Evolutionary conservation across 192 early-diverging fungal species (phyloP).

Genomic region (Coemansia sp.): DNA sequence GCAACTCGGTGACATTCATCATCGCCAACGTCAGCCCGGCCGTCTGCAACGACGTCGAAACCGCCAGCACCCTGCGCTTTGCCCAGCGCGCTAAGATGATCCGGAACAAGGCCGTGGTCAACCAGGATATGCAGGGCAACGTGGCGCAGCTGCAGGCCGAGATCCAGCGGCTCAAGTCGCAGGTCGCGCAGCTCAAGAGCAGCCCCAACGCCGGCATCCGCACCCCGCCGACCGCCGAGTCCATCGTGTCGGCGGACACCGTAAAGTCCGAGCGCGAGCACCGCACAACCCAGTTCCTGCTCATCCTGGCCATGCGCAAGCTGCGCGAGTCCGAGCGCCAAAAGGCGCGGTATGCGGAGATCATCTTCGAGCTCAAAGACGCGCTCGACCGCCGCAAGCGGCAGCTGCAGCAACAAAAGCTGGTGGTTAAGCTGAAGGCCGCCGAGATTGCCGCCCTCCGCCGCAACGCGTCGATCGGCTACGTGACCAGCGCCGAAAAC

Average conservation of each 20-base stretch:
- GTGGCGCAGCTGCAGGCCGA: slow-evolving; percentile 61
- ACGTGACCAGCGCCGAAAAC: slow-evolving; percentile 37
- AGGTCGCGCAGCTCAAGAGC: slow-evolving; percentile 30
- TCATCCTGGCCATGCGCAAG: slow-evolving; percentile 52
- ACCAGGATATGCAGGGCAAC: slow-evolving; percentile 63
- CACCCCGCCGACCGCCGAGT: not conserved
- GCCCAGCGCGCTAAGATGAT: slow-evolving; percentile 70
- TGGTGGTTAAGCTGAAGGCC: slow-evolving; percentile 38
- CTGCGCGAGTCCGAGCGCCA: slow-evolving; percentile 52
- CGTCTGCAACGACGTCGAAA: slow-evolving; percentile 56
- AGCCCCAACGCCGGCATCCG: not conserved
- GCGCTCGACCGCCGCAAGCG: slow-evolving; percentile 34
- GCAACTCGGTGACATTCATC: slow-evolving; percentile 65
- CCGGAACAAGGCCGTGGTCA: slow-evolving; percentile 66
- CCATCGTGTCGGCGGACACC: not conserved
- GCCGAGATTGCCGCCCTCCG: slow-evolving; percentile 28
- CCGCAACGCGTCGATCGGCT: slow-evolving; percentile 13
- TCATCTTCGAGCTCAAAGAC: slow-evolving; percentile 47
- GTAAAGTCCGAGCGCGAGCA: slow-evolving; percentile 9
- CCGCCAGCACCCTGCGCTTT: slow-evolving; percentile 62
- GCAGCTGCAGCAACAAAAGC: slow-evolving; percentile 39
- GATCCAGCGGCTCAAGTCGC: slow-evolving; percentile 54
- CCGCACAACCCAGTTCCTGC: slow-evolving; percentile 37
- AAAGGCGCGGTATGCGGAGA: slow-evolving; percentile 48
- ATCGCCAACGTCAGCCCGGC: slow-evolving; percentile 60